These are phyloP conservation scores for Mallotus japonicus DNA, from an alignment of 441 rosid species.

Conservation along the genomic window DNA sequence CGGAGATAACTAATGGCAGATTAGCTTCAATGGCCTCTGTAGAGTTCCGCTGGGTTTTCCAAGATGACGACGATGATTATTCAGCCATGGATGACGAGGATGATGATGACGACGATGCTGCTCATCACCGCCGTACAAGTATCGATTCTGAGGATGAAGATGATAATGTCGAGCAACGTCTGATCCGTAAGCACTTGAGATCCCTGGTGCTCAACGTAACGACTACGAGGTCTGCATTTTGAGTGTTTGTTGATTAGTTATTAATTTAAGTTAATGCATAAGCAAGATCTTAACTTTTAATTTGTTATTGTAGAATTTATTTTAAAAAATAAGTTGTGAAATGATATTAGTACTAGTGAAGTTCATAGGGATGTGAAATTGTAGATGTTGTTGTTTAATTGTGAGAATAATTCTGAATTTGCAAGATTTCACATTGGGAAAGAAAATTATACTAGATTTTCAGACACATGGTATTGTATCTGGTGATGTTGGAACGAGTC, in stretches of 20 bases:
- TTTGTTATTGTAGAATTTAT: background rate
- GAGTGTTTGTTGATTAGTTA: too few species aligned
- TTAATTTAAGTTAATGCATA: background rate
- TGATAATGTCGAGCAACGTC: conserved; percentile 61
- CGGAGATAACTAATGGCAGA: conserved; percentile 8
- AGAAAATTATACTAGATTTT: too few species aligned
- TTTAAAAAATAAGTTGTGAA: too few species aligned
- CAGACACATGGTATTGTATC: too few species aligned
- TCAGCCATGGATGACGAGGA: conserved; percentile 52
- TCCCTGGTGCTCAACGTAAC: conserved; percentile 72
- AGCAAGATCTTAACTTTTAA: conserved; percentile 12
- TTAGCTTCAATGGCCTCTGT: conserved; percentile 64
- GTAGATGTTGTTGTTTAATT: too few species aligned
- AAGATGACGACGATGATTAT: conserved; percentile 76
- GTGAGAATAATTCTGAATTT: too few species aligned
- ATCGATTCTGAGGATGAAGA: conserved; percentile 76
- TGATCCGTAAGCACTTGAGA: conserved; percentile 93
- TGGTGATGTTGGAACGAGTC: too few species aligned
- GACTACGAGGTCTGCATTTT: conserved; percentile 56
- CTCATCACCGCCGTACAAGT: conserved; percentile 32
- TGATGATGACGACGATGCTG: conserved; percentile 26
- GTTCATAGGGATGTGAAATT: too few species aligned
- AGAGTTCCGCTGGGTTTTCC: conserved; percentile 95
- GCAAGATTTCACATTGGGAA: too few species aligned
- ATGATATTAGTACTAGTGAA: too few species aligned